Conservation (phyloP, 169 alveolate species). For the Plasmodium vivax region DNA sequence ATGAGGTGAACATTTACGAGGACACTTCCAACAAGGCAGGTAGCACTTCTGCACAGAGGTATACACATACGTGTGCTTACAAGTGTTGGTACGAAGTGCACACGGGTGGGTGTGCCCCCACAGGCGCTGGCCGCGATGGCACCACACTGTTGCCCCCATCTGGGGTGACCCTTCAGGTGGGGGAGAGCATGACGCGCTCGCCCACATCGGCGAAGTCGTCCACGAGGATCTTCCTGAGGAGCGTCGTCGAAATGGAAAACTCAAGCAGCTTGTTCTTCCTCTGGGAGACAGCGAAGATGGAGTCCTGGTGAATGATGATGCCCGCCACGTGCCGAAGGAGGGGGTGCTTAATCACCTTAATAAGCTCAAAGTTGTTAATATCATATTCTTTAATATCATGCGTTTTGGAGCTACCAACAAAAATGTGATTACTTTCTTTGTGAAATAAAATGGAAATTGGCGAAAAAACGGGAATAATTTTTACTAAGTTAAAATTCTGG, state of each 20-base stretch:
- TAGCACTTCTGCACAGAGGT: not conserved
- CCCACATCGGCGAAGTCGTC: slow-evolving; percentile 67
- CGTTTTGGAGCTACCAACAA: slow-evolving; percentile 74
- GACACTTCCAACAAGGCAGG: not conserved
- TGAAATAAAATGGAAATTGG: slow-evolving; percentile 64
- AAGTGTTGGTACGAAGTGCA: not conserved
- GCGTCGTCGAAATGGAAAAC: slow-evolving; percentile 50
- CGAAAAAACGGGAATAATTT: slow-evolving; percentile 61
- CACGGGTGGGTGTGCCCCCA: not conserved
- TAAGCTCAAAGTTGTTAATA: slow-evolving; percentile 50
- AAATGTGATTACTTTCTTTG: slow-evolving; percentile 36
- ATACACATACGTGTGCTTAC: no score
- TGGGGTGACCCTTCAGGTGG: not conserved
- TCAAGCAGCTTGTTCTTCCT: slow-evolving; percentile 69
- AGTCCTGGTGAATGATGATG: slow-evolving; percentile 37
- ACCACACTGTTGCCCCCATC: not conserved
- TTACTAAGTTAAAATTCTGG: slow-evolving; percentile 52
- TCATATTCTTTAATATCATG: slow-evolving; percentile 75
- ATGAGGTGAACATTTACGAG: not conserved
- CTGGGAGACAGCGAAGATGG: slow-evolving; percentile 67
- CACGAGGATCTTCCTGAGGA: slow-evolving; percentile 31
- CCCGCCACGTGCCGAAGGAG: slow-evolving; percentile 73
- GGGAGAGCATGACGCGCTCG: slow-evolving; percentile 52
- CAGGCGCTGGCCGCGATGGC: not conserved
- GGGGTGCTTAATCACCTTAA: slow-evolving; percentile 67